These are phyloP conservation scores for Leptodermis oblonga DNA, from an alignment of 257 asterid genomes.

Conservation along the genomic window DNA sequence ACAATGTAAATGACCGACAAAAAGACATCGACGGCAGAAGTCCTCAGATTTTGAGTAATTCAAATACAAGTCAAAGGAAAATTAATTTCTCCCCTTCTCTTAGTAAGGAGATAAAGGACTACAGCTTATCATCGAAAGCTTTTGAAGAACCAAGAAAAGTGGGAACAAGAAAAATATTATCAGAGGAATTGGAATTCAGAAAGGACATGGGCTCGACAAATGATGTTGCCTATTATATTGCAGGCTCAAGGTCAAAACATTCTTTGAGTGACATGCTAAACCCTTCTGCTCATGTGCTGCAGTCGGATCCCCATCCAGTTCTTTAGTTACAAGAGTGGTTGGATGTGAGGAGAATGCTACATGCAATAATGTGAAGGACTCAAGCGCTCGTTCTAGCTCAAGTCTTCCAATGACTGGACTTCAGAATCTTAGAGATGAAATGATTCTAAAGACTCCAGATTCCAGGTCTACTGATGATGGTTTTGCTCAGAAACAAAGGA, in stretches of 20 bases:
- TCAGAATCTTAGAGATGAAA: constrained; percentile 13
- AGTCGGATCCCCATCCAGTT: constrained; percentile 14
- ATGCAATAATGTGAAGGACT: constrained; percentile 14
- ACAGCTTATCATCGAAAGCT: background rate
- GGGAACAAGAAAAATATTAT: constrained; percentile 13
- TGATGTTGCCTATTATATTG: constrained; percentile 4
- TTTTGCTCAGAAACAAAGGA: background rate
- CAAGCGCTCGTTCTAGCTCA: constrained; percentile 10
- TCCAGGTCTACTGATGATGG: constrained; percentile 10
- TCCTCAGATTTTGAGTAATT: background rate
- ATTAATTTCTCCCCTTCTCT: constrained; percentile 1
- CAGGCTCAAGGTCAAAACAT: constrained; percentile 17
- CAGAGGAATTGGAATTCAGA: constrained; percentile 7
- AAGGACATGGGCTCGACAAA: constrained; percentile 10
- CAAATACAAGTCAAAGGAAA: background rate
- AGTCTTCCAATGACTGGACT: constrained; percentile 17
- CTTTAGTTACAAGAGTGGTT: constrained; percentile 3
- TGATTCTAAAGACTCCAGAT: constrained; percentile 10
- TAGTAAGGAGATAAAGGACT: background rate
- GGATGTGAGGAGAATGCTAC: constrained; percentile 14
- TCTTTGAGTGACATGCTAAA: constrained; percentile 12
- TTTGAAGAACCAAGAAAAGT: constrained; percentile 6
- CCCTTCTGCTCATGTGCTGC: constrained; percentile 12
- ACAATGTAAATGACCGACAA: constrained; percentile 10
- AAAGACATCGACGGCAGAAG: background rate